phyloP scores from a whole-genome alignment of 2,329 filamentous ascomycete genomes.

The Aspergillus quadricinctus region DNA sequence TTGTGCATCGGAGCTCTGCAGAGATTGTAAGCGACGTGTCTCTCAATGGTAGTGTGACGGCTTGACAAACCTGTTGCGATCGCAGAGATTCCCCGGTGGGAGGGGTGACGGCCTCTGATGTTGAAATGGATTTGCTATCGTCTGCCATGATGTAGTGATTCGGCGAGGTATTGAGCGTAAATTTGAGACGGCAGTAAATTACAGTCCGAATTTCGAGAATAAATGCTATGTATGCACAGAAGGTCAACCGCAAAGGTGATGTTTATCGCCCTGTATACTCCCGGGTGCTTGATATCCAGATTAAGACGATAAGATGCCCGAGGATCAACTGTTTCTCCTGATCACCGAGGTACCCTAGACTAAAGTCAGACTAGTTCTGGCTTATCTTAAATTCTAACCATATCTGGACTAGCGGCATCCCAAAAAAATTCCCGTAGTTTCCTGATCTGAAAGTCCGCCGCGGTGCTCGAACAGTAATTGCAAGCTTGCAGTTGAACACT shows the following conservation, averaged over 20 bases:
- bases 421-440: constrained; percentile 33
- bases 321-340: constrained; percentile 23
- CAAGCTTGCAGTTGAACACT: background rate
- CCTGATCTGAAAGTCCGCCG: constrained; percentile 11
- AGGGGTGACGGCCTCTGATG: constrained; percentile 13
- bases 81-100: constrained; percentile 17
- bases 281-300: background rate
- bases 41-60: background rate
- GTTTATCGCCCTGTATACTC: background rate
- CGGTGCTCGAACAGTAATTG: background rate
- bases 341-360: constrained; percentile 1
- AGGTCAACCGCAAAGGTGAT: constrained; percentile 1
- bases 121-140: constrained; percentile 13
- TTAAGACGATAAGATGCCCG: constrained; percentile 16
- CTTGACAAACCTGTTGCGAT: constrained; percentile 18
- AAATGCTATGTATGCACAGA: background rate
- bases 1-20: constrained; percentile 28
- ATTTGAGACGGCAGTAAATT: background rate
- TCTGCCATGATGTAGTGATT: constrained; percentile 17
- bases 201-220: background rate
- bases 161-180: background rate
- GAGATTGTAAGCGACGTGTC: constrained; percentile 1
- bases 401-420: constrained; percentile 18
- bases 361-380: constrained; percentile 12
- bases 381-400: constrained; percentile 13